Conservation (phyloP, 805 yeast genomes). For the Hanseniaspora occidentalis region DNA sequence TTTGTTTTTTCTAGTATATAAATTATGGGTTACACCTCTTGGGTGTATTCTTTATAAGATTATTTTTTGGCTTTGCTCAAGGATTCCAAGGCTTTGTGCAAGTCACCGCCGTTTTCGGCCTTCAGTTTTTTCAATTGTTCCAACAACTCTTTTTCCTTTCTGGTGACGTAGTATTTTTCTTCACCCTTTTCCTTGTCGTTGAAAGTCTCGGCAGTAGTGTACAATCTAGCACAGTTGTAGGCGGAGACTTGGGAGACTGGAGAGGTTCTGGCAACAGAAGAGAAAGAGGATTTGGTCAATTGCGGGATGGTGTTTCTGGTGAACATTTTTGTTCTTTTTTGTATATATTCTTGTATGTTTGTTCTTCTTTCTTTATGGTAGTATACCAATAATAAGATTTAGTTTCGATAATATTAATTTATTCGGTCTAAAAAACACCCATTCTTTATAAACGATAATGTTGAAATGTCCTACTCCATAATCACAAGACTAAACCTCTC, state of each 20-base stretch:
- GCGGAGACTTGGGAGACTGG: constrained; percentile 47
- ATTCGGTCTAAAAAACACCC: too few relatives aligned
- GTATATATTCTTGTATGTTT: too few relatives aligned
- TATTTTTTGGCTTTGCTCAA: constrained; percentile 2
- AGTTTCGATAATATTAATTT: too few relatives aligned
- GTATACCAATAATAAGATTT: too few relatives aligned
- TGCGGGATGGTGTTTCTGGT: neutral
- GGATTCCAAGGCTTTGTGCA: constrained; percentile 33
- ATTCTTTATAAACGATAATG: too few relatives aligned
- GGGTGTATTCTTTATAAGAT: neutral
- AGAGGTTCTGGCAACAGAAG: constrained; percentile 15
- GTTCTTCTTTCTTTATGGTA: too few relatives aligned
- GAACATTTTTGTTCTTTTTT: neutral
- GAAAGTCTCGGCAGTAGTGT: constrained; percentile 43
- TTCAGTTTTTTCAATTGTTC: constrained; percentile 65
- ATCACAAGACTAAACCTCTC: too few relatives aligned
- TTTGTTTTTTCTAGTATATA: too few relatives aligned
- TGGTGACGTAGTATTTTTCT: constrained; percentile 74
- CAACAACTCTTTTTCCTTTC: constrained; percentile 84
- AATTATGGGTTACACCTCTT: too few relatives aligned
- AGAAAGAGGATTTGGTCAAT: constrained; percentile 28
- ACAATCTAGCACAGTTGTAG: constrained; percentile 30
- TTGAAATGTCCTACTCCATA: too few relatives aligned
- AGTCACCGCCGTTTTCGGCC: constrained; percentile 42
- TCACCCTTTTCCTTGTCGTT: constrained; percentile 85